Percentiles rank a stretch among this genome's conserved stretches.
Conservation (phyloP, 768 basidiomycete genomes). For the Mycena indigotica region DNA sequence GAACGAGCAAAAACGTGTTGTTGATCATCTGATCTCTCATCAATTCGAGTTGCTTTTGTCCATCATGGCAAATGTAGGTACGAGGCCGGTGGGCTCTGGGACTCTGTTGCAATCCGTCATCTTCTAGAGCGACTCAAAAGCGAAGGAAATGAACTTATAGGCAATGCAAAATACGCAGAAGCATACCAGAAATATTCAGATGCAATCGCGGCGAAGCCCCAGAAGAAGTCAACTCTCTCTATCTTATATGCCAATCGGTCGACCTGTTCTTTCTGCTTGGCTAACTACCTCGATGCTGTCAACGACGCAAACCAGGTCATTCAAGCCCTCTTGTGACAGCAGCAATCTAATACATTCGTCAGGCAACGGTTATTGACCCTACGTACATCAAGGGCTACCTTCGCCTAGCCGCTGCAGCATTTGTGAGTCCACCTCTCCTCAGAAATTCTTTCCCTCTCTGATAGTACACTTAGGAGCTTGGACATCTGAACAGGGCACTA, state of each 20-base stretch:
- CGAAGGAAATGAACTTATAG: background rate
- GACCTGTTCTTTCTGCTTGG: background rate
- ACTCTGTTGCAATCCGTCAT: too few relatives aligned
- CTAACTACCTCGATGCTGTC: background rate
- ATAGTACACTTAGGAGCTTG: background rate
- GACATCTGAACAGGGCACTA: background rate
- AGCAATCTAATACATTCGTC: background rate
- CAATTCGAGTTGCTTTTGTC: background rate
- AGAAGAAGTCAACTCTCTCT: background rate
- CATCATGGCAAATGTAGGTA: background rate
- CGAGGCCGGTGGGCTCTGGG: background rate
- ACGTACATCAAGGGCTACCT: constrained; percentile 46
- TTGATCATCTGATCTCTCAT: background rate
- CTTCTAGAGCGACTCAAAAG: background rate
- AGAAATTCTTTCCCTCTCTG: background rate
- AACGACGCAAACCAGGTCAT: background rate
- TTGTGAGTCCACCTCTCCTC: constrained; percentile 23
- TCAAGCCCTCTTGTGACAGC: background rate
- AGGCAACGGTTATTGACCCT: constrained; percentile 46
- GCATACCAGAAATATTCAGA: background rate
- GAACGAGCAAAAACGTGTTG: background rate
- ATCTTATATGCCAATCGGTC: background rate
- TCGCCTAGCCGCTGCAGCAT: constrained; percentile 36
- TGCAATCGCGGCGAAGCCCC: background rate
- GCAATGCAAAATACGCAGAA: background rate